Evolutionary conservation across 805 yeast genomes (phyloP), one percentile per base, ranked within the genome.

Genomic region (Priceomyces fermenticarens): DNA sequence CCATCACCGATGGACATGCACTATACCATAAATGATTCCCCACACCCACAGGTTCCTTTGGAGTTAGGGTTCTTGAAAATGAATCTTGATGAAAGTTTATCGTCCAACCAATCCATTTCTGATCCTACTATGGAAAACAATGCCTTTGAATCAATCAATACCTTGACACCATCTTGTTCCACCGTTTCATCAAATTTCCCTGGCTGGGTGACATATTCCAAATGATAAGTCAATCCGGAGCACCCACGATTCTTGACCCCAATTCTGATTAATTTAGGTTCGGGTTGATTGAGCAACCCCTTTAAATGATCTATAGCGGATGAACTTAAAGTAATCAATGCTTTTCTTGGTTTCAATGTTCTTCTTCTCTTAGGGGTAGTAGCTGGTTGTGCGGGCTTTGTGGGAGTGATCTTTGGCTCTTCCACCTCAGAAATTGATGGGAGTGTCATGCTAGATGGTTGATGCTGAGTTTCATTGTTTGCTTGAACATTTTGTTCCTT

Each of bases 101-200:
- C 97, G 57, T 93, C 98, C 36, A 88, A 73, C 96, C 97, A 93
- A 65, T 93, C 99, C 99, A 93, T 93, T 64, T 90, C 96, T 4
- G 95, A 85, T 0, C 99, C 99, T 43, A 93, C 95, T 34, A 93
- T 90, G 51, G 95, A 84, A 63, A 93, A 90, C 40, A 93, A 73
- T 0, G 99, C 99, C 63, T 93, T 93, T 20, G 98, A 91, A 61
- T 93, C 99, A 35, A 93, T 88, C 41, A 90, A 73, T 2, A 93
- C 95, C 60, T 81, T 86, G 31, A 93, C 95, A 28, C 95, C 97
- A 55, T 90, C 96, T 66, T 91, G 98, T 49, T 80, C 88, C 8
- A 93, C 88, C 44, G 84, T 72, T 65, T 93, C 99, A 63, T 93
- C 99, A 55, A 91, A 93, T 67, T 89, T 88, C n/a, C 90, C 96